A percentile compares a stretch with the other conserved stretches of the same genome.
Conservation (phyloP, 163 green algal species). For the Coccomyxa subellipsoidea region DNA sequence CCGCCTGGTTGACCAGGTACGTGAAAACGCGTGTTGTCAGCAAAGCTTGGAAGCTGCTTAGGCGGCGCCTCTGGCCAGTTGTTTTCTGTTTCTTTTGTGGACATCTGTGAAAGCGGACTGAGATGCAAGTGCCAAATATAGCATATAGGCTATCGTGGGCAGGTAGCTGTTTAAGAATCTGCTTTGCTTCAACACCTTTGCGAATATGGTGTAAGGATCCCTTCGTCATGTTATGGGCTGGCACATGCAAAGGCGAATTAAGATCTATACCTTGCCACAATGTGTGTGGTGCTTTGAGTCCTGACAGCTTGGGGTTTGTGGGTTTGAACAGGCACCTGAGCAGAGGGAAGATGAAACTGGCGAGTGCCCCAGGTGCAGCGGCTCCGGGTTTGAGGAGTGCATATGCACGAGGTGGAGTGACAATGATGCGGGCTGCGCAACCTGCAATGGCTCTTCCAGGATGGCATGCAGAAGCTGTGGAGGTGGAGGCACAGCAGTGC, state of each 20-base stretch:
- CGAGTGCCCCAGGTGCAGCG: constrained; percentile 45
- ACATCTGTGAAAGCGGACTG: too few relatives aligned
- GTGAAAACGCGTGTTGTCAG: background rate
- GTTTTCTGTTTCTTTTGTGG: too few relatives aligned
- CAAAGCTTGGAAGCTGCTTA: background rate
- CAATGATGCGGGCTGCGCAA: constrained; percentile 49
- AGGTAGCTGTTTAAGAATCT: too few relatives aligned
- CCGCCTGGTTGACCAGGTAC: background rate
- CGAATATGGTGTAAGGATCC: too few relatives aligned
- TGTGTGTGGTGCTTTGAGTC: too few relatives aligned
- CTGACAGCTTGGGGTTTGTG: too few relatives aligned
- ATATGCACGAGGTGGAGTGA: constrained; percentile 58
- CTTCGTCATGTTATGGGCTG: too few relatives aligned
- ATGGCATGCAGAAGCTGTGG: constrained; percentile 53
- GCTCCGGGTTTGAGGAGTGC: constrained; percentile 47
- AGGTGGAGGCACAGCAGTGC: constrained; percentile 39
- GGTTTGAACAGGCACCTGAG: background rate
- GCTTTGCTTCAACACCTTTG: too few relatives aligned
- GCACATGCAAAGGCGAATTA: too few relatives aligned
- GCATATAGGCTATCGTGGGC: too few relatives aligned
- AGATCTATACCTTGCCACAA: too few relatives aligned
- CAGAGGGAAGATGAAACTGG: background rate
- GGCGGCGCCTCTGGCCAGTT: background rate
- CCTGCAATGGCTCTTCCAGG: constrained; percentile 45
- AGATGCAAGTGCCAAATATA: too few relatives aligned